Evolutionary conservation across 2,329 filamentous ascomycete genomes (phyloP).

Genomic region (Penicillium digitatum): DNA sequence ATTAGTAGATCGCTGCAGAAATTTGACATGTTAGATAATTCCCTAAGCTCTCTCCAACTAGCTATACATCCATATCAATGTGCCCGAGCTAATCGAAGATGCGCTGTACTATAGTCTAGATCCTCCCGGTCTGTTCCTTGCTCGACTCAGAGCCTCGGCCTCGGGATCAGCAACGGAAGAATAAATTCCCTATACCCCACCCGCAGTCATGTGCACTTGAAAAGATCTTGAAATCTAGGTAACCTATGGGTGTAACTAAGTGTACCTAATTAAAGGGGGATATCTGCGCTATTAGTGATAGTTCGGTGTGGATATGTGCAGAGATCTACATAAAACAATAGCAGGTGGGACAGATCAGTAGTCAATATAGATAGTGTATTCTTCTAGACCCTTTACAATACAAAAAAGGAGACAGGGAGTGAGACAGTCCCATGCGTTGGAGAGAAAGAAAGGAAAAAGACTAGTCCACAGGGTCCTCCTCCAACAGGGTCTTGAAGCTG

Average conservation of each 20-base stretch:
- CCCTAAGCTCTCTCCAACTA: neutral
- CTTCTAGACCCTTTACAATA: constrained; percentile 9
- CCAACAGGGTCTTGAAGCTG: constrained; percentile 76
- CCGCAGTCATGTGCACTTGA: constrained; percentile 9
- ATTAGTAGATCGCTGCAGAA: neutral
- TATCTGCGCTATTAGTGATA: neutral
- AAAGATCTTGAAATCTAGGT: constrained; percentile 6
- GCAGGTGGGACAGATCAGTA: neutral
- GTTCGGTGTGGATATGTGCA: neutral
- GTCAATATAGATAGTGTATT: constrained; percentile 6
- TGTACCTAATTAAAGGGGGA: neutral
- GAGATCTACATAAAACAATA: neutral
- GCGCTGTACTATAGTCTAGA: neutral
- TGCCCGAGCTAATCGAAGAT: neutral
- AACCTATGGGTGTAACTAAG: neutral
- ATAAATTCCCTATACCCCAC: constrained; percentile 10
- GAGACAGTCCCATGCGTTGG: neutral
- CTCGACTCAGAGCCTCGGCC: neutral
- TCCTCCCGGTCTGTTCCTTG: neutral
- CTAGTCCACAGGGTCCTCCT: constrained; percentile 64
- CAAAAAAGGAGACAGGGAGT: constrained; percentile 1
- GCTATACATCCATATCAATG: neutral
- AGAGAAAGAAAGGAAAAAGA: neutral
- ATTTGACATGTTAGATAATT: neutral
- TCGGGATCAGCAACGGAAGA: constrained; percentile 12